These are phyloP conservation scores for Scheffersomyces quercinus DNA, from an alignment of 1,139 yeast genomes.

Conservation along the genomic window DNA sequence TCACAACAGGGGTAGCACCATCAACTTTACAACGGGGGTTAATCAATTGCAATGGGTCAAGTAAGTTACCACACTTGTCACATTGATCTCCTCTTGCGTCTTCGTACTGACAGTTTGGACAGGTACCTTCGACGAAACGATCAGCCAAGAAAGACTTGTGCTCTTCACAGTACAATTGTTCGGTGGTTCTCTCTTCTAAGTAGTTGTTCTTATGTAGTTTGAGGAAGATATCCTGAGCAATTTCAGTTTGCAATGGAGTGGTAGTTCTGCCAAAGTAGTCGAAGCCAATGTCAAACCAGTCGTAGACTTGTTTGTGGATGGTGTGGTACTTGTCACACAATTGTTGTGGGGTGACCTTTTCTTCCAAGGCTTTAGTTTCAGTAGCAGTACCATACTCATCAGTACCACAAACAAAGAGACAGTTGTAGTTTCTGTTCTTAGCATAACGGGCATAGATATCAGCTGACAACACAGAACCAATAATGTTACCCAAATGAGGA, in stretches of 20 bases:
- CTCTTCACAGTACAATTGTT: conserved; percentile 86
- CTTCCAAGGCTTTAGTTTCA: conserved; percentile 96
- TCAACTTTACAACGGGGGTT: conserved; percentile 96
- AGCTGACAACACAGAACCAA: conserved; percentile 93
- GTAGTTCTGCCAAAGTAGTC: conserved; percentile 97
- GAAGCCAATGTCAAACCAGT: conserved; percentile 95
- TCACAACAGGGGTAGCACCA: conserved; percentile 74
- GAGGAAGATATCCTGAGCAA: conserved; percentile 89
- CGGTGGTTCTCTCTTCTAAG: conserved; percentile 83
- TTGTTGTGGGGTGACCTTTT: conserved; percentile 81
- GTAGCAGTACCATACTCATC: conserved; percentile 99
- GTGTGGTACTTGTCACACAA: conserved; percentile 88
- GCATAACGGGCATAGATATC: conserved; percentile 92
- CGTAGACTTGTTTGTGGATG: conserved; percentile 85
- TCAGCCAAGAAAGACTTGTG: conserved; percentile 94
- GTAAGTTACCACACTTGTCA: conserved; percentile 88
- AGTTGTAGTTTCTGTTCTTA: conserved; percentile 84
- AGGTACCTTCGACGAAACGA: conserved; percentile 94
- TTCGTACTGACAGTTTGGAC: conserved; percentile 92
- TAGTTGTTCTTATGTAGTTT: conserved; percentile 71
- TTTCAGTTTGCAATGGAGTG: conserved; percentile 86
- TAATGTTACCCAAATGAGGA: conserved; percentile 95
- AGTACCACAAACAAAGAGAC: conserved; percentile 90
- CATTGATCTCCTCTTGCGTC: conserved; percentile 99
- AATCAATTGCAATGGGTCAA: conserved; percentile 90